Conservation (phyloP, 2,329 filamentous ascomycete species). For the Fusarium sp. region DNA sequence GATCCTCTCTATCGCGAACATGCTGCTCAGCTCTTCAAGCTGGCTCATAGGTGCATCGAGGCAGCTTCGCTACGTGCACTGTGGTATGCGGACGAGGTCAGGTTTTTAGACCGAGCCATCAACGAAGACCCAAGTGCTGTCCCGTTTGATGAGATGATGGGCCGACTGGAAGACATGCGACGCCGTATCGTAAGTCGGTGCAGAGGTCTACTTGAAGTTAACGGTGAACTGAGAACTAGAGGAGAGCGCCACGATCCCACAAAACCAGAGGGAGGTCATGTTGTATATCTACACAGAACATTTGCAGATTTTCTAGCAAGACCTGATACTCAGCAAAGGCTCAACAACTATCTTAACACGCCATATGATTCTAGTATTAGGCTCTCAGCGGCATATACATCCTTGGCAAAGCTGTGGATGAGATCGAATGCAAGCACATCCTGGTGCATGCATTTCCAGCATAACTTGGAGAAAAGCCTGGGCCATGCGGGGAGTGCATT, state of each 20-base stretch:
- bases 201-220: constrained; percentile 5
- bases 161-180: background rate
- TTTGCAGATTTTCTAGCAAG: background rate
- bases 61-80: background rate
- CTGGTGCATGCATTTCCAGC: too few species aligned
- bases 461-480: background rate
- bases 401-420: background rate
- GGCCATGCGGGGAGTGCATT: rapidly evolving
- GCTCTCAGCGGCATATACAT: background rate
- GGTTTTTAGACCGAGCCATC: background rate
- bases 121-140: background rate
- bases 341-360: background rate
- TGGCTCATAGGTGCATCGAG: too few species aligned
- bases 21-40: background rate
- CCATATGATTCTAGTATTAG: background rate
- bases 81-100: constrained; percentile 13
- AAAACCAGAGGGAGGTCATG: rapidly evolving
- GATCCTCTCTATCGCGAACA: constrained; percentile 2
- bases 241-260: too few species aligned
- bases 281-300: background rate
- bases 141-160: rapidly evolving
- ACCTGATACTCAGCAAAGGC: background rate
- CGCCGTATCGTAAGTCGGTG: constrained; percentile 16
- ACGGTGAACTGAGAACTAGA: too few species aligned
- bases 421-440: too few species aligned